Evolutionary conservation across 2,329 filamentous ascomycete genomes (phyloP).

Genomic region (Emmonsia crescens): DNA sequence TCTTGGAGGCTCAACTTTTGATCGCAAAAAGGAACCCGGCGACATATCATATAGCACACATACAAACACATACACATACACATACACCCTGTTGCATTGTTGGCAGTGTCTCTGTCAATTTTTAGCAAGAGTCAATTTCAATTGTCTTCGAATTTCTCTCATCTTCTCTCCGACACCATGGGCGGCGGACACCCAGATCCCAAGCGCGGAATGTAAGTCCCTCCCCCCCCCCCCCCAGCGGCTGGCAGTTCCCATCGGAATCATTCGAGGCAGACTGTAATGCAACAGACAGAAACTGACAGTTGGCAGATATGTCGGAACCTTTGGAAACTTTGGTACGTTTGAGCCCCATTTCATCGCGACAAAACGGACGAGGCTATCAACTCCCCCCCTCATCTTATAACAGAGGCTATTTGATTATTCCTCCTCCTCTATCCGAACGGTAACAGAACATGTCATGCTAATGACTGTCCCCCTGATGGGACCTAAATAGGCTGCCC

Average conservation of each 20-base stretch:
- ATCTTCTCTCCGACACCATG: conserved; percentile 19
- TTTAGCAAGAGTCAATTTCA: not conserved
- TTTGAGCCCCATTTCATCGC: not conserved
- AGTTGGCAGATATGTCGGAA: conserved; percentile 4
- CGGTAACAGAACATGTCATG: not conserved
- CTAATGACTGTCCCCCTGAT: not conserved
- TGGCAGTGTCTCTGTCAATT: not conserved
- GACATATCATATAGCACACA: not conserved
- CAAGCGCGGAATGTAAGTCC: conserved; percentile 35
- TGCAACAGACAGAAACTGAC: not conserved
- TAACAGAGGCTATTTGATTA: not conserved
- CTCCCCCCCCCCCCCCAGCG: not conserved
- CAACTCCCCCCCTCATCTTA: not conserved
- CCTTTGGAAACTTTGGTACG: conserved; percentile 5
- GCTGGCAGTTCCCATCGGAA: not conserved
- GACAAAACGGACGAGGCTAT: not conserved
- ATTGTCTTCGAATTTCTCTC: not conserved
- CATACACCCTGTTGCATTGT: not conserved
- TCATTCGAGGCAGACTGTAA: not conserved
- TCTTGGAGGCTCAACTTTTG: conserved; percentile 15
- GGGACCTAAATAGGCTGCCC: conserved; percentile 4
- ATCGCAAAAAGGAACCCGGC: conserved; percentile 18
- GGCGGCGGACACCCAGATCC: conserved; percentile 27
- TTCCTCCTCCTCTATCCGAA: not conserved
- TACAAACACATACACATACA: not conserved